Base-by-base conservation (phyloP, 768 basidiomycete species). In the Candolleomyces eurysporus region DNA sequence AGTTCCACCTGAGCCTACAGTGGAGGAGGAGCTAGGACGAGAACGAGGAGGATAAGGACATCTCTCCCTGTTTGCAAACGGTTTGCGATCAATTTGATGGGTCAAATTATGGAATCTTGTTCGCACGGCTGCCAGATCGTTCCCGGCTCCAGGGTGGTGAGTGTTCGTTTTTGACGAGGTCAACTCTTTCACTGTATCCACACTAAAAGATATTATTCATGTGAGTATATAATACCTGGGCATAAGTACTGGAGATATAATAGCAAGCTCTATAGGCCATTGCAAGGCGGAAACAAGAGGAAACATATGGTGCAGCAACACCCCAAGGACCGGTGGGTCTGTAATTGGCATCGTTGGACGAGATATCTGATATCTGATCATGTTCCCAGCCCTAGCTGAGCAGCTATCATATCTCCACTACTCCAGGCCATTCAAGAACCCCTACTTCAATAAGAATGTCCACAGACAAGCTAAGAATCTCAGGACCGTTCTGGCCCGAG, bases 341-440 rank as follows among this genome's bases (percentile, higher is more conserved):
- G 1, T 7, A 32, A 40, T 26, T 11, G 43, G 9, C 36, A 58
- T 26, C 43, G n/a, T 16, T 30, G 53, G 51, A 31, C 30, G 56
- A 55, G 48, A 14, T 30, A 19, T 45, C 31, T 5, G 36, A 39
- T 7, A n/a, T 4, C 30, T 3, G 30, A 19, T 52, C 32, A 32
- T 32, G 9, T 9, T 5, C 9, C 52, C 66, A 92, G 91, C 85
- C 40, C 75, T 92, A 50, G 87, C 86, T 10, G 90, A 90, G 65
- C 85, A 90, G 58, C 74, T 92, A 17, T 93, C 91, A n/a, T n/a
- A 88, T 66, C 76, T 90, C 3, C 83, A 91, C 60, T 73, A 72
- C 30, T 86, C 89, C 0, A 82, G 89, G 0, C 89, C 91, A 0
- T 94, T 94, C 78, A 94, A 94, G 73, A 91, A 88, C 65, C 80